phyloP scores from a whole-genome alignment of 352 stramenopile genomes.

The Phytopythium helicoides region DNA sequence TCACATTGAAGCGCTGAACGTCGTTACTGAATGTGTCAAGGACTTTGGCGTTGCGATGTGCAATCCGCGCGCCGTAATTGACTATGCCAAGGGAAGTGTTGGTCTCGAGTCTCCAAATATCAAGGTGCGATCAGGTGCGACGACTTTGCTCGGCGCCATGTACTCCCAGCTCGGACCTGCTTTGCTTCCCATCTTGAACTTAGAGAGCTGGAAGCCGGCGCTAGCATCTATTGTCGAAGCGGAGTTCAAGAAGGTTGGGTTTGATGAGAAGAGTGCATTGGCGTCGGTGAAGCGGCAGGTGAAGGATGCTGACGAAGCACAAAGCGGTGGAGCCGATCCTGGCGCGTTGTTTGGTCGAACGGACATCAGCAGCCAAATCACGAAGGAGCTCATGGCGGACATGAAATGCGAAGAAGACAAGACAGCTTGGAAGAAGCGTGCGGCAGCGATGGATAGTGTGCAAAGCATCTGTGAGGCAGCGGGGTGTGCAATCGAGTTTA shows the following conservation, averaged over 20 bases:
- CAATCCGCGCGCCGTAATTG: constrained; percentile 67
- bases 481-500: constrained; percentile 81
- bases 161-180: constrained; percentile 83
- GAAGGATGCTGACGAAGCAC: constrained; percentile 58
- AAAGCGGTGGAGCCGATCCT: constrained; percentile 33
- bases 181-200: constrained; percentile 71
- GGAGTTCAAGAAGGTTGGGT: constrained; percentile 84
- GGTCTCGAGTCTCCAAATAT: constrained; percentile 79
- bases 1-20: constrained; percentile 64
- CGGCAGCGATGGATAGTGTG: constrained; percentile 76
- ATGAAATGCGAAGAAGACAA: constrained; percentile 88
- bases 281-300: constrained; percentile 62
- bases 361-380: constrained; percentile 79
- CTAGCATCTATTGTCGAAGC: constrained; percentile 69
- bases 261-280: constrained; percentile 56
- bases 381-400: constrained; percentile 82
- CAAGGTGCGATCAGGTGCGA: constrained; percentile 70
- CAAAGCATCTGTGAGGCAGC: constrained; percentile 77
- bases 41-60: constrained; percentile 78
- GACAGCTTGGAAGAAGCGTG: constrained; percentile 80
- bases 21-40: constrained; percentile 64
- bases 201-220: constrained; percentile 85
- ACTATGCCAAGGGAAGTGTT: constrained; percentile 69
- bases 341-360: constrained; percentile 68
- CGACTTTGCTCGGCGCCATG: constrained; percentile 68